Evolutionary conservation across 805 yeast genomes (phyloP), one percentile per base, ranked within the genome.

Genomic region (Nakazawaea siamensis): DNA sequence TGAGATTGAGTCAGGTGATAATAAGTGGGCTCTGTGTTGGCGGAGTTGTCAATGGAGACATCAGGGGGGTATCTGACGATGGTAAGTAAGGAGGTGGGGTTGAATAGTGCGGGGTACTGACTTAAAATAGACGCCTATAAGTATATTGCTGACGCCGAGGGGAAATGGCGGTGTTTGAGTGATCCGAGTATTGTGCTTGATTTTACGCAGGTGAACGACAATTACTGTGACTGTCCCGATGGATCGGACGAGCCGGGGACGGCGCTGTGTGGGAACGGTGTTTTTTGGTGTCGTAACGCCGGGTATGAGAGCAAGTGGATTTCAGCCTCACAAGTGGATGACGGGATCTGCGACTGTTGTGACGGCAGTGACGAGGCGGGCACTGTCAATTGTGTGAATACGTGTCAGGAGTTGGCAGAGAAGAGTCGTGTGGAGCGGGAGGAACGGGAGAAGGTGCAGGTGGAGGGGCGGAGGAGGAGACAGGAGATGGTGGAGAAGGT

Each of bases 201-300:
- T 27, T 62, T 64, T 34, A 61, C 61, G 24, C 82, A 77, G 49
- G 68, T 90, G 46, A 90, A 90, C 53, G 97, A 92, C 55, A 81
- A 87, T 47, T 80, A 69, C 50, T 90, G 97, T 58, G 97, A 92
- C 50, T 90, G 97, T 60, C 97, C 97, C 0, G 98, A 92, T 58
- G 97, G 97, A 0, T 76, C 88, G 4, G 98, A 92, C 59, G 97
- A 92, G 55, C 96, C 97, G 0, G 97, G 97, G 0, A 90, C 97
- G 1, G 62, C 80, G 26, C 96, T 96, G 0, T 90, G 97, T 55
- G 49, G 55, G 13, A 24, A 14, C n/a, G 10, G 10, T 7, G 23
- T 7, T 8, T 88, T 86, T 49, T 87, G 74, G 54, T 90, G 98
- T 58, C 71, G 56, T 7, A 92, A 92, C 50, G 62, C 67, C 33